Conservation (phyloP, 73 alveolate species). For the Diophrys sp. region DNA sequence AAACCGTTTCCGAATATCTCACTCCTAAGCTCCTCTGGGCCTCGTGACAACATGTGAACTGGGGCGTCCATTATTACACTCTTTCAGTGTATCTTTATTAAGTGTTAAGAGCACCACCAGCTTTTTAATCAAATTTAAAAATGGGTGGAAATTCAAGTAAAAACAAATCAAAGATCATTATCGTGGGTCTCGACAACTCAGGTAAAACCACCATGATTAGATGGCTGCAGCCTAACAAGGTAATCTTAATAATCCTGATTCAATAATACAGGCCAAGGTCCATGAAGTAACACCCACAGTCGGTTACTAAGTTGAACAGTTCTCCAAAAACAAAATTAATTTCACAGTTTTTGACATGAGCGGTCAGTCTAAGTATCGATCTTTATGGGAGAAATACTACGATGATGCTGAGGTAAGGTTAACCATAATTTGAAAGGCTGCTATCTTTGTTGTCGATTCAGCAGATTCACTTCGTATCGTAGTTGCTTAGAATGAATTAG, state of each 20-base stretch:
- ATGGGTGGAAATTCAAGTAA: constrained; percentile 69
- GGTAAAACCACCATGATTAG: constrained; percentile 68
- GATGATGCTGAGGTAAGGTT: constrained; percentile 54
- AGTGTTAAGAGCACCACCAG: too few relatives aligned
- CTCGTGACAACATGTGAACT: too few relatives aligned
- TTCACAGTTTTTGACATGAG: constrained; percentile 68
- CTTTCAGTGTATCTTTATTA: too few relatives aligned
- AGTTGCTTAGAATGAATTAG: constrained; percentile 66
- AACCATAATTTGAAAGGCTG: constrained; percentile 33
- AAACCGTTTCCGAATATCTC: too few relatives aligned
- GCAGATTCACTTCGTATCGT: constrained; percentile 63
- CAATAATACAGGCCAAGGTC: constrained; percentile 27
- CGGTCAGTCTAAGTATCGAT: constrained; percentile 59
- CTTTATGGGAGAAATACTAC: constrained; percentile 65
- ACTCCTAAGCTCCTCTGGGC: too few relatives aligned
- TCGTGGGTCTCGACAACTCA: constrained; percentile 70
- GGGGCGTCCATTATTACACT: too few relatives aligned
- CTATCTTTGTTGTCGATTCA: constrained; percentile 73
- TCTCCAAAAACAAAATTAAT: constrained; percentile 49
- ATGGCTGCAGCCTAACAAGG: constrained; percentile 47
- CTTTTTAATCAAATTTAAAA: background rate
- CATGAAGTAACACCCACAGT: constrained; percentile 66
- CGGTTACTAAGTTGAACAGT: constrained; percentile 55
- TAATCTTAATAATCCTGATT: background rate
- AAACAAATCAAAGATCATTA: constrained; percentile 58